Evolutionary conservation across 2,329 filamentous ascomycete species (phyloP), one percentile per base, ranked within the genome.

Genomic region (Xylariaceae sp.): DNA sequence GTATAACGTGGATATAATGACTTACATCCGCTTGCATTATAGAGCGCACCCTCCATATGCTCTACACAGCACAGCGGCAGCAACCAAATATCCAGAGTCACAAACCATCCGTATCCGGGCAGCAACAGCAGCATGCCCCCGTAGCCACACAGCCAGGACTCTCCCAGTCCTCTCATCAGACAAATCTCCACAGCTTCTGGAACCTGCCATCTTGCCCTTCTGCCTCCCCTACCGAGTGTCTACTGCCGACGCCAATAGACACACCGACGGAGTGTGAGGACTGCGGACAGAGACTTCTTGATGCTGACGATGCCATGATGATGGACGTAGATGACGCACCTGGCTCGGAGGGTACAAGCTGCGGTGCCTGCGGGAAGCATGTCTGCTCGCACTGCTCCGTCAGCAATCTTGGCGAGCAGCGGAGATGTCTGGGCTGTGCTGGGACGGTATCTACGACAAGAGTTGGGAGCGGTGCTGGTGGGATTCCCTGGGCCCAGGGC

Each of bases 131-230:
- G 39, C 59, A 59, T 9, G 16, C 48, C 34, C 54, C 54, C 10
- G 32, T 54, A 32, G 37, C 58, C 34, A 54, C 58, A 4, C 44
- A 57, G 16, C 54, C 61, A 19, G 16, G 41, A 39, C 26, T 46
- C 8, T 16, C 59, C 8, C 29, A 62, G 3, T 55, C 63, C 13
- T 57, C 60, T 49, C 47, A 47, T 39, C 81, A 85, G 65, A 71
- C 74, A 3, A 83, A 78, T 0, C 71, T 86, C 0, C 81, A 85
- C 66, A 78, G 72, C 39, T 86, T 85, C 69, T 86, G 81, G 81
- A 74, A 75, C n/a, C 73, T 85, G 13, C 74, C 72, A 1, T 70
- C 72, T 0, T 66, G 70, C 0, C 65, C 75, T 5, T 57, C 61
- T 12, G 47, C 67, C 0, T 62, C 70, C 0, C 61, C 64, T 1